phyloP scores from a whole-genome alignment of 306 rosid species.

The Cucumis hystrix region DNA sequence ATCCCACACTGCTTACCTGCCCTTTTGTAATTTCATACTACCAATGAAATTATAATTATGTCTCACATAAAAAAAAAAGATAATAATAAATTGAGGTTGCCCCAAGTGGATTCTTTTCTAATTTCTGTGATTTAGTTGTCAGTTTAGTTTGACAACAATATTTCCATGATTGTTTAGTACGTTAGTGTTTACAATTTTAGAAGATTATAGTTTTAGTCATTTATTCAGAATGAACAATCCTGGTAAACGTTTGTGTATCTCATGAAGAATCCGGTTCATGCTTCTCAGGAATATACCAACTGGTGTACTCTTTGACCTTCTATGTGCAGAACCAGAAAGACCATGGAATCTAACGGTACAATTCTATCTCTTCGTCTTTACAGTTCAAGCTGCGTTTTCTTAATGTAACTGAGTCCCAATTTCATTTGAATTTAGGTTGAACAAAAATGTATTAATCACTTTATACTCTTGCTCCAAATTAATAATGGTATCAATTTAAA shows the following conservation, averaged over 20 bases:
- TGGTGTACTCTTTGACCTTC: constrained; percentile 94
- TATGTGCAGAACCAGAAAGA: constrained; percentile 77
- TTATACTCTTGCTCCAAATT: not conserved
- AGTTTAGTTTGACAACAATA: not conserved
- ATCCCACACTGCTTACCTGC: no score
- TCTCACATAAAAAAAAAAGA: not conserved
- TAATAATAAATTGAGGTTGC: not conserved
- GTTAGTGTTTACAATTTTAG: not conserved
- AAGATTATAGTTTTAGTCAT: not conserved
- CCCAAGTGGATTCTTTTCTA: not conserved
- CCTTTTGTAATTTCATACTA: no score
- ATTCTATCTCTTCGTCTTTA: not conserved
- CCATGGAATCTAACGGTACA: constrained; percentile 86
- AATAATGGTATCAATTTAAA: not conserved
- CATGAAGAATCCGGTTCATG: not conserved
- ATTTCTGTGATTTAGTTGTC: not conserved
- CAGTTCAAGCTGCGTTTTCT: not conserved
- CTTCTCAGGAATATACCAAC: constrained; percentile 69
- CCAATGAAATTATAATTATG: no score
- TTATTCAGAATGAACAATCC: constrained; percentile 1
- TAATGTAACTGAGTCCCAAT: no score
- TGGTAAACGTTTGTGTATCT: not conserved
- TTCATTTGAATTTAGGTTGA: not conserved
- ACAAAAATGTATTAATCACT: no score
- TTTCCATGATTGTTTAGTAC: not conserved